These are phyloP conservation scores for Heimioporus punctisporus DNA, from an alignment of 1,284 basidiomycete species.

Conservation along the genomic window DNA sequence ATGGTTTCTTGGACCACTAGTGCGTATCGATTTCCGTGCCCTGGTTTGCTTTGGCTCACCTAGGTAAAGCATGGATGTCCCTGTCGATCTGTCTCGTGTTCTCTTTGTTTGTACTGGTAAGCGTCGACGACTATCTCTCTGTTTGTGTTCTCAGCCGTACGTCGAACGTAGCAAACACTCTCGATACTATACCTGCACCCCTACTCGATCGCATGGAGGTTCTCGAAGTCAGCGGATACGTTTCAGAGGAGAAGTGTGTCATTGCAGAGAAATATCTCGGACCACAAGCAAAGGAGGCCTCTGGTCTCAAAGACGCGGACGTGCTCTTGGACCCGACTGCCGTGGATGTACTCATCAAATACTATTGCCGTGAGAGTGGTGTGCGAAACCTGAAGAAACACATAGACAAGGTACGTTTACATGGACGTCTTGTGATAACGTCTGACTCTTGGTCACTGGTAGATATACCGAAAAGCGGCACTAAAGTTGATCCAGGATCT, in stretches of 20 bases:
- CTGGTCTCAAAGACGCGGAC: conserved; percentile 85
- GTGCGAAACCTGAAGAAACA: conserved; percentile 96
- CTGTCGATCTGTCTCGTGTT: conserved; percentile 95
- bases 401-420: conserved; percentile 80
- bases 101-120: conserved; percentile 95
- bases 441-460: conserved; percentile 10
- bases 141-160: neutral
- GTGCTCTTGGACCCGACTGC: conserved; percentile 78
- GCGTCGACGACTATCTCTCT: neutral
- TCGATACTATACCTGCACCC: conserved; percentile 97
- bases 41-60: conserved; percentile 1
- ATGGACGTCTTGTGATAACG: neutral
- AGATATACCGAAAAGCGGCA: conserved; percentile 98
- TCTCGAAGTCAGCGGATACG: conserved; percentile 96
- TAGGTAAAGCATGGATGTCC: conserved; percentile 85
- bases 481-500: conserved; percentile 92
- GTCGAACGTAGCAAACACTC: conserved; percentile 67
- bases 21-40: conserved; percentile 38
- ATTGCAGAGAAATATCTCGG: conserved; percentile 94
- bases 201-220: conserved; percentile 98
- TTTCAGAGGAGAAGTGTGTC: conserved; percentile 94
- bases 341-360: conserved; percentile 92
- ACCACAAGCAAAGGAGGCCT: conserved; percentile 93
- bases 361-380: conserved; percentile 97
- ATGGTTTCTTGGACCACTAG: conserved; percentile 97